Conservation (phyloP, 2,329 filamentous ascomycete genomes). For the Stagonosporopsis rhizophila region DNA sequence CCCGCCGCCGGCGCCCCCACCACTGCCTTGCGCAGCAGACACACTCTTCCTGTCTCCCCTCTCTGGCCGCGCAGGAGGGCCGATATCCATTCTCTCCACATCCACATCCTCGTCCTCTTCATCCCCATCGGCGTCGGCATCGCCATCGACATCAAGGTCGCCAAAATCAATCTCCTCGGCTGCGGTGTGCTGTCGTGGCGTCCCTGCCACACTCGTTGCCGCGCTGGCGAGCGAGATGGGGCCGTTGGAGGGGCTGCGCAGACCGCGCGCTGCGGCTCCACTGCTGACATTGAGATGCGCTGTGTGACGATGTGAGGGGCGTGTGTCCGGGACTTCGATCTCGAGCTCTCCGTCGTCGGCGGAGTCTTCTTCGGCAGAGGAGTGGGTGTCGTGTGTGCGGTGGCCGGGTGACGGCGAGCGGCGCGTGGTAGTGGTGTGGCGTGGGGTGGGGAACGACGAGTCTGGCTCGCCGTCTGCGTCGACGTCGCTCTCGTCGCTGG, state of each 20-base stretch:
- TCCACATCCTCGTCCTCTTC: constrained; percentile 35
- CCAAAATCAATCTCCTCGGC: constrained; percentile 48
- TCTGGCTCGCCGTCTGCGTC: constrained; percentile 25
- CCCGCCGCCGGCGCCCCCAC: not conserved
- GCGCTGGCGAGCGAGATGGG: constrained; percentile 55
- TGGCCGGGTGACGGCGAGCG: not conserved
- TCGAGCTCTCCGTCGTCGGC: constrained; percentile 38
- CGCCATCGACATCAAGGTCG: constrained; percentile 37
- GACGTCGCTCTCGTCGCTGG: constrained; percentile 29
- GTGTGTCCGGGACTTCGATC: constrained; percentile 44
- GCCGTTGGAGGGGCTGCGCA: constrained; percentile 43
- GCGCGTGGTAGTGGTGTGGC: not conserved
- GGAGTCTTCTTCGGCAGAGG: constrained; percentile 24
- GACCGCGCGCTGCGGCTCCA: constrained; percentile 25
- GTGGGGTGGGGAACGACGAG: not conserved
- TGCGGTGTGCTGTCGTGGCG: constrained; percentile 26
- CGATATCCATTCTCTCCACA: constrained; percentile 44
- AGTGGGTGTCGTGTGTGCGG: constrained; percentile 18
- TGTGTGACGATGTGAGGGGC: constrained; percentile 17
- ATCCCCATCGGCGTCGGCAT: not conserved
- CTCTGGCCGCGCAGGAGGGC: constrained; percentile 34
- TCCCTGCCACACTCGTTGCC: constrained; percentile 44
- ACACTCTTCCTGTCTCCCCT: constrained; percentile 12
- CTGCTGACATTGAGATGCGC: constrained; percentile 39
- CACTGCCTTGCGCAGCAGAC: not conserved